These are phyloP conservation scores for Thelephora terrestris DNA, from an alignment of 1,284 basidiomycete species.

Conservation along the genomic window DNA sequence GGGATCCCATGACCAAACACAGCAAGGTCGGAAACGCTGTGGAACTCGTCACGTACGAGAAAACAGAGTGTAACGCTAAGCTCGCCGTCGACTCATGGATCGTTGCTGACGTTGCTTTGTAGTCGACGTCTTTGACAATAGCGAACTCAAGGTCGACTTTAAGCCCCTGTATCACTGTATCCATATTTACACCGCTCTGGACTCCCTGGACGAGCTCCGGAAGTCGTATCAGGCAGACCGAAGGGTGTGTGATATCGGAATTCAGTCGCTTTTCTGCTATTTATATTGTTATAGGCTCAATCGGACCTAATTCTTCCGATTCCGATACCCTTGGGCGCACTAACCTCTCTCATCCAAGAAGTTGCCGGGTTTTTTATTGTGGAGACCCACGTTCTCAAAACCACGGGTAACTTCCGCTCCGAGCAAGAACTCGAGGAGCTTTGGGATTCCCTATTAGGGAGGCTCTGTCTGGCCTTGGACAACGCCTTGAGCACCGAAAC, in stretches of 20 bases:
- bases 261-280: background rate
- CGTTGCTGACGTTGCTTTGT: constrained; percentile 1
- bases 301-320: constrained; percentile 88
- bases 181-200: constrained; percentile 91
- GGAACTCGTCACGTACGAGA: constrained; percentile 89
- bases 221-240: constrained; percentile 93
- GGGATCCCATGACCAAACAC: constrained; percentile 61
- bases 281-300: constrained; percentile 63
- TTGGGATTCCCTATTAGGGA: constrained; percentile 84
- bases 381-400: constrained; percentile 87
- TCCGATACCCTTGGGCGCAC: constrained; percentile 38
- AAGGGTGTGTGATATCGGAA: constrained; percentile 46
- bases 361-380: constrained; percentile 99
- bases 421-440: constrained; percentile 90
- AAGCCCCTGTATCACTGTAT: constrained; percentile 95
- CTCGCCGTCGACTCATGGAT: constrained; percentile 6
- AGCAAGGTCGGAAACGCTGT: constrained; percentile 91
- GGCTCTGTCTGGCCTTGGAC: constrained; percentile 72
- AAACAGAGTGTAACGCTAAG: constrained; percentile 73
- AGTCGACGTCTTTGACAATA: constrained; percentile 92
- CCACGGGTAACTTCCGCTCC: constrained; percentile 79
- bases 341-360: constrained; percentile 72
- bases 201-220: constrained; percentile 83
- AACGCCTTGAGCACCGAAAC: constrained; percentile 65
- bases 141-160: constrained; percentile 85